A percentile compares a stretch with the other conserved stretches of the same genome.
phyloP scores from a whole-genome alignment of 2,329 filamentous ascomycete species.

The Cyanodermella asteris region DNA sequence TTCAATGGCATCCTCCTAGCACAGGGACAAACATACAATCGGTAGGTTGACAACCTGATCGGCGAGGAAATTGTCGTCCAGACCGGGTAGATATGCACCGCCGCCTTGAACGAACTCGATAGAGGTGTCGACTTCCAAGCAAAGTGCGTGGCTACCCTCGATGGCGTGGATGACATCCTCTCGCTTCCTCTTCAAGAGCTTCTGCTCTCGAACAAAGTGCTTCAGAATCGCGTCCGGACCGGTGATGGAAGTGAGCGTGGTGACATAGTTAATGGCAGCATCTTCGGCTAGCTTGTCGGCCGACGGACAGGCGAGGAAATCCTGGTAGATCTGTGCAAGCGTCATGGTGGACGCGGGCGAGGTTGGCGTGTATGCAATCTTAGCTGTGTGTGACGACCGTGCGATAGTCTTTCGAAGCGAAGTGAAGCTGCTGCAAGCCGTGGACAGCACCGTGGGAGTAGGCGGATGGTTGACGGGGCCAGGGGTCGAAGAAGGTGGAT shows the following conservation, averaged over 20 bases:
- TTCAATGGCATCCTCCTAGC: conserved; percentile 5
- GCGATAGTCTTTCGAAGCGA: too few relatives aligned
- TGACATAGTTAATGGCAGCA: conserved; percentile 63
- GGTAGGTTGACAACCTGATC: conserved; percentile 61
- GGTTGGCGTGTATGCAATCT: too few relatives aligned
- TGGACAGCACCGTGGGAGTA: too few relatives aligned
- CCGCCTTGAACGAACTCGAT: conserved; percentile 65
- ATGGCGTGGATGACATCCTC: conserved; percentile 55
- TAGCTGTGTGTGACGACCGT: too few relatives aligned
- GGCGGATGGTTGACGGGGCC: too few relatives aligned
- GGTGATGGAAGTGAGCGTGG: conserved; percentile 55
- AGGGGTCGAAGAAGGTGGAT: too few relatives aligned
- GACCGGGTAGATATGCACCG: conserved; percentile 63
- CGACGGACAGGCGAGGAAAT: conserved; percentile 47
- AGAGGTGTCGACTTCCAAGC: conserved; percentile 58
- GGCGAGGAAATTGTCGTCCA: conserved; percentile 86
- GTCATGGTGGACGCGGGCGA: too few relatives aligned
- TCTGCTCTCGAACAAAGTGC: conserved; percentile 50
- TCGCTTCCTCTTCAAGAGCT: conserved; percentile 62
- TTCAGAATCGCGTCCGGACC: conserved; percentile 58
- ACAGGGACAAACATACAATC: conserved; percentile 40
- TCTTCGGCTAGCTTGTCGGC: conserved; percentile 39
- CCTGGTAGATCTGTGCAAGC: conserved; percentile 52
- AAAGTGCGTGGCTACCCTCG: conserved; percentile 47
- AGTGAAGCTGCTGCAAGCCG: too few relatives aligned